Conservation (phyloP, 2,329 filamentous ascomycete genomes). For the Didymella lethalis region DNA sequence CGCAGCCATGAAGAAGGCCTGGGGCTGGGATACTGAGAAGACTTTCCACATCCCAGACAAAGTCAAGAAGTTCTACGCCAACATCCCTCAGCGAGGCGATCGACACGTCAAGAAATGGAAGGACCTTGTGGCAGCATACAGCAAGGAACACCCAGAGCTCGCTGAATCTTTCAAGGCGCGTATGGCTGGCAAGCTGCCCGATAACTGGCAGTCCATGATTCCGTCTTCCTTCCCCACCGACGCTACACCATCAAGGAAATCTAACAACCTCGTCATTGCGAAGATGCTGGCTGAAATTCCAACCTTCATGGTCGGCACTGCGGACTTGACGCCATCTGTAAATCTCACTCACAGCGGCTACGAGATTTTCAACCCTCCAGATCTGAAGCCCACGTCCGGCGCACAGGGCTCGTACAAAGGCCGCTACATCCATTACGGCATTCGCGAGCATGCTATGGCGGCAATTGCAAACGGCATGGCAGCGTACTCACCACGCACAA, state of each 20-base stretch:
- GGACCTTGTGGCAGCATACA: constrained; percentile 54
- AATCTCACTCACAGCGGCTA: constrained; percentile 61
- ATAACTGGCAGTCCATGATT: constrained; percentile 60
- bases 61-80: constrained; percentile 61
- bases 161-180: constrained; percentile 58
- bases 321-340: constrained; percentile 62
- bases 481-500: constrained; percentile 55
- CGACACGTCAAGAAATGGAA: constrained; percentile 60
- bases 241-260: constrained; percentile 61
- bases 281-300: constrained; percentile 79
- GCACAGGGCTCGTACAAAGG: constrained; percentile 63
- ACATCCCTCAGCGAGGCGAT: constrained; percentile 57
- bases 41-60: constrained; percentile 55
- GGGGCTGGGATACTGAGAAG: constrained; percentile 59
- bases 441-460: constrained; percentile 49
- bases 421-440: constrained; percentile 58
- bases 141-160: constrained; percentile 57
- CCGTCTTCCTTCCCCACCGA: constrained; percentile 58
- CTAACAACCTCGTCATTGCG: constrained; percentile 59
- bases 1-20: constrained; percentile 58
- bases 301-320: constrained; percentile 80
- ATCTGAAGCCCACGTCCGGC: constrained; percentile 51
- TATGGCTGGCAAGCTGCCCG: constrained; percentile 58
- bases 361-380: constrained; percentile 57
- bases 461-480: constrained; percentile 63